Percentiles rank a stretch among this genome's conserved stretches.
phyloP scores from a whole-genome alignment of 805 yeast genomes.

The Hanseniaspora lachancei region DNA sequence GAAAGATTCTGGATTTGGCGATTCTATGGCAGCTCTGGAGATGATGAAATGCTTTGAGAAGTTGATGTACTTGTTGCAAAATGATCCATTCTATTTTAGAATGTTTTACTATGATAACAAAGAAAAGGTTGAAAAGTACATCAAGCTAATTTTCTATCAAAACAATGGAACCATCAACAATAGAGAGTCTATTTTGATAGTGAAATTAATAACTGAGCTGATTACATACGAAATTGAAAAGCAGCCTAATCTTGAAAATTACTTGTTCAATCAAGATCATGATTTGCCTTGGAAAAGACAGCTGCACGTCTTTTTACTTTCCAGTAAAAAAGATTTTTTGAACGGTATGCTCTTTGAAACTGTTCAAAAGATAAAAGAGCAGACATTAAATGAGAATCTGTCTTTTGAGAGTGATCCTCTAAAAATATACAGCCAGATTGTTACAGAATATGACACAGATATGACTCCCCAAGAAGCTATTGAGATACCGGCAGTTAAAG shows the following conservation, averaged over 20 bases:
- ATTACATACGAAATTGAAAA: slow-evolving; percentile 32
- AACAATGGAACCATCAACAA: slow-evolving; percentile 23
- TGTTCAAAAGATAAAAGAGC: slow-evolving; percentile 27
- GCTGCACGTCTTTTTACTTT: slow-evolving; percentile 29
- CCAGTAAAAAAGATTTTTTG: slow-evolving; percentile 26
- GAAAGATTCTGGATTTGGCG: slow-evolving; percentile 6
- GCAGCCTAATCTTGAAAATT: slow-evolving; percentile 19
- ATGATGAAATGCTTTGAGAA: slow-evolving; percentile 40
- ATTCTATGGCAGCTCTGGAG: slow-evolving; percentile 1
- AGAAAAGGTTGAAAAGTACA: slow-evolving; percentile 21
- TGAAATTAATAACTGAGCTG: slow-evolving; percentile 42
- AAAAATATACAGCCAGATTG: slow-evolving; percentile 35
- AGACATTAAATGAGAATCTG: slow-evolving; percentile 25
- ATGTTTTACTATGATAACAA: slow-evolving; percentile 34
- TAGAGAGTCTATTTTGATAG: slow-evolving; percentile 59
- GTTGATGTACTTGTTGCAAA: slow-evolving; percentile 68
- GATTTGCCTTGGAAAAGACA: slow-evolving; percentile 33
- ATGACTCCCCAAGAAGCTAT: slow-evolving; percentile 57
- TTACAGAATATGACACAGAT: slow-evolving; percentile 28
- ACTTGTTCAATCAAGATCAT: slow-evolving; percentile 20
- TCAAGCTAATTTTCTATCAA: slow-evolving; percentile 23
- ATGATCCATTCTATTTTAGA: slow-evolving; percentile 62
- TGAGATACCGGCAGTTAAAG: slow-evolving; percentile 61
- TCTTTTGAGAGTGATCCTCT: slow-evolving; percentile 75
- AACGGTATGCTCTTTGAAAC: slow-evolving; percentile 27